phyloP scores from a whole-genome alignment of 2,329 filamentous ascomycete genomes.

The Trichoderma sp. region DNA sequence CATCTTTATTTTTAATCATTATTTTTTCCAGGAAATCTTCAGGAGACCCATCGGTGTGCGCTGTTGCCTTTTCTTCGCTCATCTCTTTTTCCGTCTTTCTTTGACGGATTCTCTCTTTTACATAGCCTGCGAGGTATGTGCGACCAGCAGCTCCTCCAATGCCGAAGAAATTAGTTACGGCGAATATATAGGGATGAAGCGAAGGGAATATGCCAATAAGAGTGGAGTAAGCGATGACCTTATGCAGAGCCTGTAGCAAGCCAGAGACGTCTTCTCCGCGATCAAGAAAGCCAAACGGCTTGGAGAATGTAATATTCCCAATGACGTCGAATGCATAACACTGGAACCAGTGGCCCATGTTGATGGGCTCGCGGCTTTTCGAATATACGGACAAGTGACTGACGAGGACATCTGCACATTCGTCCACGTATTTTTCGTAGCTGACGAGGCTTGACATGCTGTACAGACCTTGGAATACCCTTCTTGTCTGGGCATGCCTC shows the following conservation, averaged over 20 bases:
- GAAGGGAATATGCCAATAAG: slow-evolving; percentile 26
- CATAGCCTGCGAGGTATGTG: slow-evolving; percentile 29
- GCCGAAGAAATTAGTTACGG: slow-evolving; percentile 21
- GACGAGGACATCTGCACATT: slow-evolving; percentile 42
- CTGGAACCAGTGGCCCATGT: slow-evolving; percentile 44
- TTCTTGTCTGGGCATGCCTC: slow-evolving; percentile 36
- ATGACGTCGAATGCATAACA: slow-evolving; percentile 52
- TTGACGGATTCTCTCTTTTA: slow-evolving; percentile 30
- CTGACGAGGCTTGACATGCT: slow-evolving; percentile 46
- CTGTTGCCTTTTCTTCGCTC: neutral
- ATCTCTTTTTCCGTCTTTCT: slow-evolving; percentile 22
- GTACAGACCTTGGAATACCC: slow-evolving; percentile 43
- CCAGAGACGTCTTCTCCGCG: slow-evolving; percentile 42
- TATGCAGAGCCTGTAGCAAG: slow-evolving; percentile 33
- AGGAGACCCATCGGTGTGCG: neutral
- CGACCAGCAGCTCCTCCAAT: slow-evolving; percentile 26
- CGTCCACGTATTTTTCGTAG: slow-evolving; percentile 49
- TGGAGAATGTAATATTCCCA: slow-evolving; percentile 43
- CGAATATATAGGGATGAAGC: slow-evolving; percentile 23
- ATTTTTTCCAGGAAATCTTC: slow-evolving; percentile 21
- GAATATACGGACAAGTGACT: slow-evolving; percentile 37
- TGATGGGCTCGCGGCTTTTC: slow-evolving; percentile 26
- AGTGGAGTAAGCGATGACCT: slow-evolving; percentile 25
- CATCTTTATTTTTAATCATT: slow-evolving; percentile 16
- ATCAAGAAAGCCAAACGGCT: slow-evolving; percentile 44